Conservation (phyloP, 1,284 basidiomycete genomes). For the Sparassis latifolia region DNA sequence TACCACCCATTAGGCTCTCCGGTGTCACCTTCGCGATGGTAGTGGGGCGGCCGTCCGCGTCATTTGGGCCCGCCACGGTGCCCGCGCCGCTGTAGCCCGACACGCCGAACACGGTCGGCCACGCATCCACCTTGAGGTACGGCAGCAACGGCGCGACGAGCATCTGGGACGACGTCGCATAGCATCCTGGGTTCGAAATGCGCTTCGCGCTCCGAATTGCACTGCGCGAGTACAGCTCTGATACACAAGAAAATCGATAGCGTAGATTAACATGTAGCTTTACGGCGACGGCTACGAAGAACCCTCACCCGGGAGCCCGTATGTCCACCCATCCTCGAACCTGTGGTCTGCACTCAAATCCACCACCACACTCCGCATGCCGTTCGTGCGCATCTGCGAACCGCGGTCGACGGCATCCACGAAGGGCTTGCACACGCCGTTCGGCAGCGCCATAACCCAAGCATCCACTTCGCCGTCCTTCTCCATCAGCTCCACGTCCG, state of each 20-base stretch:
- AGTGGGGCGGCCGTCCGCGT: constrained; percentile 61
- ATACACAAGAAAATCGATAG: constrained; percentile 22
- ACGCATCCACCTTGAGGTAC: constrained; percentile 55
- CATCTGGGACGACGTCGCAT: constrained; percentile 90
- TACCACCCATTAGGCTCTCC: constrained; percentile 68
- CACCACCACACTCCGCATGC: constrained; percentile 72
- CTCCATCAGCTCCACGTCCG: constrained; percentile 84
- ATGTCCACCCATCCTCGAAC: constrained; percentile 94
- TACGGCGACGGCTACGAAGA: constrained; percentile 25
- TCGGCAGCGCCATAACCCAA: constrained; percentile 98
- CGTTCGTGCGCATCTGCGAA: constrained; percentile 44
- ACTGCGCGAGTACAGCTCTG: constrained; percentile 87
- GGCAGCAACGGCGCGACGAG: constrained; percentile 86
- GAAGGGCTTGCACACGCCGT: constrained; percentile 95
- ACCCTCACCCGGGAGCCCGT: constrained; percentile 96
- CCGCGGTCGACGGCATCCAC: constrained; percentile 89
- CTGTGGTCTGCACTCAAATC: constrained; percentile 95
- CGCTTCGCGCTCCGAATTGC: constrained; percentile 67
- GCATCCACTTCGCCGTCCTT: constrained; percentile 86
- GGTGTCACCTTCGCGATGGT: constrained; percentile 83
- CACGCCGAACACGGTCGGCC: constrained; percentile 87
- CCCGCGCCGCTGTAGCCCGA: constrained; percentile 96
- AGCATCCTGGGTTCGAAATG: constrained; percentile 97
- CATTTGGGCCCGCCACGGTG: constrained; percentile 66
- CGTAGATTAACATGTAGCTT: constrained; percentile 15